Base-by-base conservation (phyloP, 225 moss, liverwort and hornwort genomes). In the Anthoceros angustus region DNA sequence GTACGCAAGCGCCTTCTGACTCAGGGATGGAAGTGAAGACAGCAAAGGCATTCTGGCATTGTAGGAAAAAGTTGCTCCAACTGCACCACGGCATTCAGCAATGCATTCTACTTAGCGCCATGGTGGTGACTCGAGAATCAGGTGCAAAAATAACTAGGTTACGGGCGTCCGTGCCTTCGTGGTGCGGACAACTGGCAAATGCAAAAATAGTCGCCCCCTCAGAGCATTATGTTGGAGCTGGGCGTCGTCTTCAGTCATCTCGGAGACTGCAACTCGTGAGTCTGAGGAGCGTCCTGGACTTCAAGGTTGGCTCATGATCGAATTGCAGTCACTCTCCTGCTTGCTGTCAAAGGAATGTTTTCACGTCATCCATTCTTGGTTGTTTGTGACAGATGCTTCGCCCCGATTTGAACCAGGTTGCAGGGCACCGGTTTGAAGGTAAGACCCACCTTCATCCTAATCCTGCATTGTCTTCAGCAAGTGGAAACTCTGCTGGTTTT, bases 351-450 rank as follows among this genome's bases (percentile, higher is more conserved):
- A 32, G 32, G 32, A 4, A 32, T 32, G 32, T 32, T 32, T 32
- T 32, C 32, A 32, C 32, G 32, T 32, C 32, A 32, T 32, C 32
- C 32, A 55, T 23, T 20, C 55, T 55, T 55, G 12, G 6, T 12
- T 63, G 38, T 23, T 25, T 63, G 21, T 63, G 25, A 23, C 76
- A 98, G 95, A 69, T 69, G 45, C 81, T 89, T 39, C 81, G 74
- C 68, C 84, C 86, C 46, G 92, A 92, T 39, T 74, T 77, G 16
- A 79, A 89, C 86, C 98, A 98, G 79, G 92, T 98, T 40, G 98
- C 98, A 7, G 98, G 98, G 40, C 98, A 98, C 80, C 75, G 92
- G 64, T 89, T 72, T 68, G 83, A 77, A 20, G 86, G 98, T 91
- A 71, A 68, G 46, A n/a, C 38, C 39, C 43, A 11, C 49, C 26